Evolutionary conservation across 352 stramenopile genomes (phyloP).

Genomic region (Phytophthora litchii): DNA sequence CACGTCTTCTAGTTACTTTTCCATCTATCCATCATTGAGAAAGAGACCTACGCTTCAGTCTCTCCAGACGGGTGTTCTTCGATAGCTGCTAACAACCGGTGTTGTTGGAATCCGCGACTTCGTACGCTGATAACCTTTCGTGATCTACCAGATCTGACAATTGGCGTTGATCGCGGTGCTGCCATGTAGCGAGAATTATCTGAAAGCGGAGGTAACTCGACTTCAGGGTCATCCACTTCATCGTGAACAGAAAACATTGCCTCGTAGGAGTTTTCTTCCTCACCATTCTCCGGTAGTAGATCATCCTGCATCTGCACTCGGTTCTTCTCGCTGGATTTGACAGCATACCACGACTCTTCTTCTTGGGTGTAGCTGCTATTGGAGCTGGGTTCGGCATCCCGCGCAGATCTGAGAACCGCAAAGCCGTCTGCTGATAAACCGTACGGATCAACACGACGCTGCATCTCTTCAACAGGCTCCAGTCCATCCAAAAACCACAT

Average conservation of each 20-base stretch:
- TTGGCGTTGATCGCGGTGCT: conserved; percentile 5
- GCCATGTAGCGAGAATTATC: conserved; percentile 11
- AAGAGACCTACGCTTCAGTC: conserved; percentile 30
- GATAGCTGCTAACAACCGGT: conserved; percentile 44
- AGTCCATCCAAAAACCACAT: conserved; percentile 48
- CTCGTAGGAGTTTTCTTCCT: conserved; percentile 26
- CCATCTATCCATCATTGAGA: background rate
- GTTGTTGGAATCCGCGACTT: conserved; percentile 41
- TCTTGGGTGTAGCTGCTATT: conserved; percentile 23
- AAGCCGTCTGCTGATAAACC: conserved; percentile 35
- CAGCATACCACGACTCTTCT: conserved; percentile 34
- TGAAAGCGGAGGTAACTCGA: conserved; percentile 11
- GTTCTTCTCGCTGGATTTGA: conserved; percentile 30
- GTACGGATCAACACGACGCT: conserved; percentile 35
- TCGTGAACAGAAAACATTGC: conserved; percentile 28
- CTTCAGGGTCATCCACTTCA: conserved; percentile 18
- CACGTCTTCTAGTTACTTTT: background rate
- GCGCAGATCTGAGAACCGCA: conserved; percentile 37
- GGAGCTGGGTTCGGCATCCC: conserved; percentile 19
- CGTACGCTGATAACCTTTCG: conserved; percentile 65
- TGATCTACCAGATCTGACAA: conserved; percentile 21
- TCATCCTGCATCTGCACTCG: conserved; percentile 17
- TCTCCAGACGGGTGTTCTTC: conserved; percentile 41
- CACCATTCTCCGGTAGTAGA: conserved; percentile 12
- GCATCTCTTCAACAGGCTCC: conserved; percentile 43